These are phyloP conservation scores for Nemania sp. DNA, from an alignment of 2,329 filamentous ascomycete genomes.

Conservation along the genomic window DNA sequence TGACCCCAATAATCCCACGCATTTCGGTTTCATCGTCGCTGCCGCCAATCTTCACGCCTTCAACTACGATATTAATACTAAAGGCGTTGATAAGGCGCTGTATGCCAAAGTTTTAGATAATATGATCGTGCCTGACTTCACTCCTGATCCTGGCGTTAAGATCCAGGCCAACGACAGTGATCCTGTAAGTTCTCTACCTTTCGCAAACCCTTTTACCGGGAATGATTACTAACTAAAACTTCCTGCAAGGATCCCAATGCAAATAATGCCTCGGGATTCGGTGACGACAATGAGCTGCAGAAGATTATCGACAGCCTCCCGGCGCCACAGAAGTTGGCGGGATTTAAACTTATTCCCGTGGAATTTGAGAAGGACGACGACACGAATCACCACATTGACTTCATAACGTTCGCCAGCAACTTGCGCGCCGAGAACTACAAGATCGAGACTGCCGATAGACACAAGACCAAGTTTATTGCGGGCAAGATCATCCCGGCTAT, in stretches of 20 bases:
- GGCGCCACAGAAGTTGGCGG: conserved; percentile 75
- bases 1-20: conserved; percentile 79
- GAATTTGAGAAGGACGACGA: conserved; percentile 99
- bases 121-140: conserved; percentile 95
- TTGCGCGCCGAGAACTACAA: conserved; percentile 97
- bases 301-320: conserved; percentile 75
- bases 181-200: conserved; percentile 57
- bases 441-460: conserved; percentile 86
- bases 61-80: conserved; percentile 96
- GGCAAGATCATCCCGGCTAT: conserved; percentile 99
- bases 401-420: conserved; percentile 97
- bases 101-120: conserved; percentile 83
- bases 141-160: conserved; percentile 86
- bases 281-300: conserved; percentile 77
- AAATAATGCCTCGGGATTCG: conserved; percentile 67
- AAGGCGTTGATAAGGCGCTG: conserved; percentile 68
- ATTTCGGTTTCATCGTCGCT: conserved; percentile 84
- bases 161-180: conserved; percentile 97
- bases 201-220: not conserved
- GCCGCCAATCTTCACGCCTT: conserved; percentile 93
- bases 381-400: conserved; percentile 97
- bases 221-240: conserved; percentile 9
- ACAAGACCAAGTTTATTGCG: conserved; percentile 99
- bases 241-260: conserved; percentile 74
- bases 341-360: conserved; percentile 87